A percentile compares a stretch with the other conserved stretches of the same genome.
Conservation (phyloP, 1,284 basidiomycete genomes). For the Puccinia horiana region DNA sequence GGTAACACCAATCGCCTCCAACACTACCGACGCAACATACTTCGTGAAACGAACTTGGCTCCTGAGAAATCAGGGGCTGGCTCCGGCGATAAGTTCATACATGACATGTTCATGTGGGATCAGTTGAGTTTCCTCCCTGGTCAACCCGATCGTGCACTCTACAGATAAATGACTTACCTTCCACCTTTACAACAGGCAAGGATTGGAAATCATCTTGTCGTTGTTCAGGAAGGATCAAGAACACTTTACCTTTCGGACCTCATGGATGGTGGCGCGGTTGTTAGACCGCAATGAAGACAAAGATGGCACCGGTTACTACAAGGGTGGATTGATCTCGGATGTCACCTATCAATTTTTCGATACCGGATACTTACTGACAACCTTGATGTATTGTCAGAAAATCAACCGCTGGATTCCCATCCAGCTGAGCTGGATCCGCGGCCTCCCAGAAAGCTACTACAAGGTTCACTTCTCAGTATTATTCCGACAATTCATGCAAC, state of each 20-base stretch:
- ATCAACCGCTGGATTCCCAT: slow-evolving; percentile 16
- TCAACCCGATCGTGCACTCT: too few species aligned
- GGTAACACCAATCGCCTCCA: not conserved
- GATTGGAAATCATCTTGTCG: not conserved
- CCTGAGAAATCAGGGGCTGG: not conserved
- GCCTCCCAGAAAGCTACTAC: slow-evolving; percentile 4
- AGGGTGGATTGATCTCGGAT: too few species aligned
- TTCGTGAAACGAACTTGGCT: not conserved
- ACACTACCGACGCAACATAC: not conserved
- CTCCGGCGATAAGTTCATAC: not conserved
- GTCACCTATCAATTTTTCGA: slow-evolving; percentile 23
- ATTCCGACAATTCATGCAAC: not conserved
- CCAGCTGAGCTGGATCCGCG: slow-evolving; percentile 20
- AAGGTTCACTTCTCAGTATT: not conserved
- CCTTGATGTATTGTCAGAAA: not conserved
- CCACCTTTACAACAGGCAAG: too few species aligned
- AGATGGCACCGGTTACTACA: not conserved
- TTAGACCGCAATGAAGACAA: not conserved
- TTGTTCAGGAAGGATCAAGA: not conserved
- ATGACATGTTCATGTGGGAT: not conserved
- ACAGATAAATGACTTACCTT: not conserved
- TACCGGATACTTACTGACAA: not conserved
- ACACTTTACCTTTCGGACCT: not conserved
- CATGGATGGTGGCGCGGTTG: too few species aligned
- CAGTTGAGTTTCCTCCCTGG: too few species aligned